phyloP scores from a whole-genome alignment of 371 early-diverging fungal species.

The Mortierella sp. region DNA sequence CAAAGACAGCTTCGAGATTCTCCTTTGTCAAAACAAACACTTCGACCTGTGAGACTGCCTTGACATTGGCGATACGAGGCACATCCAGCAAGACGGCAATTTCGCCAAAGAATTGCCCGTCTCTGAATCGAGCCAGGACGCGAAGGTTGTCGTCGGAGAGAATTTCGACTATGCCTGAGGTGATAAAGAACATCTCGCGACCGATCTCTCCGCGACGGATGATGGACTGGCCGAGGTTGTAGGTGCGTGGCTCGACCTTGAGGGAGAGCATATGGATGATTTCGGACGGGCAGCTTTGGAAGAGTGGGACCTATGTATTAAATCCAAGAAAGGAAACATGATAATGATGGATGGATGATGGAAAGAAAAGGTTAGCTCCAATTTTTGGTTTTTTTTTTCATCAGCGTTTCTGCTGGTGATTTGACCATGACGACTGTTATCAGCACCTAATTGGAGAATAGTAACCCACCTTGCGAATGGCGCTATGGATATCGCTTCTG shows the following conservation, averaged over 20 bases:
- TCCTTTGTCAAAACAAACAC: slow-evolving; percentile 65
- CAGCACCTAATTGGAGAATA: too few relatives aligned
- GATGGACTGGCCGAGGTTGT: slow-evolving; percentile 64
- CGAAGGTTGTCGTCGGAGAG: slow-evolving; percentile 50
- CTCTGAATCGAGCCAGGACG: slow-evolving; percentile 37
- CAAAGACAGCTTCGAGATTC: slow-evolving; percentile 62
- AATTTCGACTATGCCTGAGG: slow-evolving; percentile 77
- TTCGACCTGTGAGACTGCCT: slow-evolving; percentile 70
- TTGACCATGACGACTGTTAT: background rate
- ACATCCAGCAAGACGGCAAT: slow-evolving; percentile 85
- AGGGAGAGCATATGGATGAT: slow-evolving; percentile 67
- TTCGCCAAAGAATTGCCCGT: slow-evolving; percentile 81
- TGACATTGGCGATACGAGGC: slow-evolving; percentile 84
- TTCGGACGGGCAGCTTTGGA: slow-evolving; percentile 65
- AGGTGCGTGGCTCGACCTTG: slow-evolving; percentile 65
- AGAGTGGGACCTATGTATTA: slow-evolving; percentile 62
- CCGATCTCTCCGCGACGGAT: slow-evolving; percentile 80
- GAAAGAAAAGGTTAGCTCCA: slow-evolving; percentile 1
- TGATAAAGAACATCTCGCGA: slow-evolving; percentile 85
- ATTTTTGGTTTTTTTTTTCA: background rate
- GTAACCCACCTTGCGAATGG: slow-evolving; percentile 45
- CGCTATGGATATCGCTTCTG: slow-evolving; percentile 44
- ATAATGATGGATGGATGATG: background rate
- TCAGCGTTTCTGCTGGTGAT: background rate
- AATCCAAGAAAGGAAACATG: background rate